These are phyloP conservation scores for Monosporascus sp. DNA, from an alignment of 2,329 filamentous ascomycete genomes.

Conservation along the genomic window DNA sequence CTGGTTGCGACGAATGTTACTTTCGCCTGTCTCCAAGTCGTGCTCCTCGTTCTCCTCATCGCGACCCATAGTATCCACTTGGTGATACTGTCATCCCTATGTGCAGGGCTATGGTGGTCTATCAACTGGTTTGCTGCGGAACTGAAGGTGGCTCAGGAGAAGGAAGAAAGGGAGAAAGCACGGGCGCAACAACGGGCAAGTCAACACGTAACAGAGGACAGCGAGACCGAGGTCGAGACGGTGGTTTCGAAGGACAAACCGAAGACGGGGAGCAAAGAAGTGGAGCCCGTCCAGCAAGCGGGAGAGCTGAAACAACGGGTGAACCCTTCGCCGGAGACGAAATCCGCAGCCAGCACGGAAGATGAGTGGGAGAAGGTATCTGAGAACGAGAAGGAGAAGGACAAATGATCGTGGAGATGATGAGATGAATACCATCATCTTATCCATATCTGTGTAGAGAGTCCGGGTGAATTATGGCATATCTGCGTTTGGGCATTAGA, in stretches of 20 bases:
- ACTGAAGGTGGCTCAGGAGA: slow-evolving; percentile 43
- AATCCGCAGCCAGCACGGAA: slow-evolving; percentile 70
- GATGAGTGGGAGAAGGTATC: slow-evolving; percentile 98
- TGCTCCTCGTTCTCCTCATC: slow-evolving; percentile 70
- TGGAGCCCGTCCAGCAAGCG: slow-evolving; percentile 35
- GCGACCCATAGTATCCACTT: slow-evolving; percentile 89
- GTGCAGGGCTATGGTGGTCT: slow-evolving; percentile 79
- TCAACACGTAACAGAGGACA: slow-evolving; percentile 34
- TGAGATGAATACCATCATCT: neutral
- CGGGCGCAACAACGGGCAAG: slow-evolving; percentile 29
- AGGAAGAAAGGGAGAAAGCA: slow-evolving; percentile 37
- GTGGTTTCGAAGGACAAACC: slow-evolving; percentile 18
- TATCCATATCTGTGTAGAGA: neutral
- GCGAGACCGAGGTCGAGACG: slow-evolving; percentile 48
- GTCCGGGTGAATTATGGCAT: neutral
- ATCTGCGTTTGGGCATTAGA: neutral
- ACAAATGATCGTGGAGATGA: slow-evolving; percentile 33
- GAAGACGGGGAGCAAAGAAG: slow-evolving; percentile 33
- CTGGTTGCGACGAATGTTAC: slow-evolving; percentile 84
- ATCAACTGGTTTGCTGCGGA: slow-evolving; percentile 95
- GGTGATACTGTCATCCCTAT: slow-evolving; percentile 71
- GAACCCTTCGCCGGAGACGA: slow-evolving; percentile 36
- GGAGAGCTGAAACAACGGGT: slow-evolving; percentile 47
- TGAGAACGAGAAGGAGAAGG: slow-evolving; percentile 59
- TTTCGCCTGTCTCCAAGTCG: slow-evolving; percentile 77